These are phyloP conservation scores for Chalciporus pseudorubinellus DNA, from an alignment of 768 basidiomycete species.

Conservation along the genomic window DNA sequence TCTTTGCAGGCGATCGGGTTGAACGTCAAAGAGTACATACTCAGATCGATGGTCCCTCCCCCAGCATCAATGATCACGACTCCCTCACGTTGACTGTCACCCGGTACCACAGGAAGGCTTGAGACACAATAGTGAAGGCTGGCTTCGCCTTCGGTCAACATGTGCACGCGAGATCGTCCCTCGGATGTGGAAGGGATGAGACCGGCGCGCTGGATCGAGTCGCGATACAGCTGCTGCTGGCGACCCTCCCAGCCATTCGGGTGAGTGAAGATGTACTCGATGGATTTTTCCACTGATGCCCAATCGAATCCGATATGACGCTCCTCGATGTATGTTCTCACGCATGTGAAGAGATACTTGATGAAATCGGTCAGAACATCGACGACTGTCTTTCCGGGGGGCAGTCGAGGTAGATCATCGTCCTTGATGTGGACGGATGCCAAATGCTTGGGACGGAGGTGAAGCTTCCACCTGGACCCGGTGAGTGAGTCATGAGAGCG, in stretches of 20 bases:
- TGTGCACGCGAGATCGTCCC: conserved; percentile 15
- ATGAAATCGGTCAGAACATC: conserved; percentile 20
- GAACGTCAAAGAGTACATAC: conserved; percentile 29
- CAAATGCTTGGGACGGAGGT: conserved; percentile 36
- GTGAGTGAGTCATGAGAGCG: background rate
- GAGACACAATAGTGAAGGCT: conserved; percentile 38
- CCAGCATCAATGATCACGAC: conserved; percentile 45
- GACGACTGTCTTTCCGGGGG: conserved; percentile 7
- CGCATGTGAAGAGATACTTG: conserved; percentile 14
- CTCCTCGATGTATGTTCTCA: conserved; percentile 13
- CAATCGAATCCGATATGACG: conserved; percentile 14
- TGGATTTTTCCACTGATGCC: conserved; percentile 7
- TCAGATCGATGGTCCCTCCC: conserved; percentile 37
- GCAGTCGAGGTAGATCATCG: conserved; percentile 36
- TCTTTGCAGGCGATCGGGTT: conserved; percentile 30
- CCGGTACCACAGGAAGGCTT: conserved; percentile 25
- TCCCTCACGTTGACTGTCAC: conserved; percentile 15
- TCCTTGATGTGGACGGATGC: conserved; percentile 23
- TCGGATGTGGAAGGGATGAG: conserved; percentile 14
- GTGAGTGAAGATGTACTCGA: conserved; percentile 23
- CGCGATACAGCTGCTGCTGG: conserved; percentile 22
- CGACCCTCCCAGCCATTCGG: conserved; percentile 31
- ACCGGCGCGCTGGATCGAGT: conserved; percentile 22
- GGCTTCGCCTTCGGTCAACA: conserved; percentile 26
- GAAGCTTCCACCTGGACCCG: conserved; percentile 33